These are phyloP conservation scores for Cercospora zeina DNA, from an alignment of 2,329 filamentous ascomycete genomes.

Conservation along the genomic window DNA sequence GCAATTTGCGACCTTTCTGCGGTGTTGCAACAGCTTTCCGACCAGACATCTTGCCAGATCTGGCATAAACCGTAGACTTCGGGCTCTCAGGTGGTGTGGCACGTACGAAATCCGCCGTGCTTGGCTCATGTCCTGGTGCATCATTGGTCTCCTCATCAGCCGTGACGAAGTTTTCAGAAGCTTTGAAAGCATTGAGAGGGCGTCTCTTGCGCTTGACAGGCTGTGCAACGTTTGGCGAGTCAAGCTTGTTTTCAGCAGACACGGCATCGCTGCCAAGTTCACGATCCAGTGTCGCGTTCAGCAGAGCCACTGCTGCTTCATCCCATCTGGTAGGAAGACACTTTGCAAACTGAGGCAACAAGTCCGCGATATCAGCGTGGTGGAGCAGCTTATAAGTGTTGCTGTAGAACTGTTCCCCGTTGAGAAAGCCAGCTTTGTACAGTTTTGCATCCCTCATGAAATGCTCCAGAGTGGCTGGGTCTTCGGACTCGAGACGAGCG, in stretches of 20 bases:
- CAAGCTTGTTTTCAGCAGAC: slow-evolving; percentile 4
- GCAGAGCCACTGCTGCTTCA: slow-evolving; percentile 18
- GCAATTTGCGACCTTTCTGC: background rate
- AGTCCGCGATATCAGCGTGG: slow-evolving; percentile 12
- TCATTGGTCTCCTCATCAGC: background rate
- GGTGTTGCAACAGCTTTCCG: background rate
- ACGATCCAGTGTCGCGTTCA: slow-evolving; percentile 15
- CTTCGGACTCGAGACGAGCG: slow-evolving; percentile 11
- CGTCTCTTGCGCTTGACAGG: slow-evolving; percentile 20
- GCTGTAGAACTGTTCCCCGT: slow-evolving; percentile 26
- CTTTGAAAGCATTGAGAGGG: slow-evolving; percentile 25
- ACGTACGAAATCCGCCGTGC: background rate
- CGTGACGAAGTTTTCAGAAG: slow-evolving; percentile 7
- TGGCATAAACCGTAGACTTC: slow-evolving; percentile 1
- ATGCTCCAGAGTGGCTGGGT: slow-evolving; percentile 9
- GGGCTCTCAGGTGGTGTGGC: slow-evolving; percentile 1
- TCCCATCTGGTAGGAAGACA: slow-evolving; percentile 27
- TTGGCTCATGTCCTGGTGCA: background rate
- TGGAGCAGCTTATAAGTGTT: slow-evolving; percentile 25
- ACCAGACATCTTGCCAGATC: background rate
- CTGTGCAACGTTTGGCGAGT: background rate
- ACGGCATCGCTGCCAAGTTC: background rate
- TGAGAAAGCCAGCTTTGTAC: slow-evolving; percentile 16
- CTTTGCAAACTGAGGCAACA: slow-evolving; percentile 22
- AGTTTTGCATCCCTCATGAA: slow-evolving; percentile 15